Evolutionary conservation across 345 rosid genomes (phyloP), one percentile per base, ranked within the genome.

Genomic region (Passiflora organensis): DNA sequence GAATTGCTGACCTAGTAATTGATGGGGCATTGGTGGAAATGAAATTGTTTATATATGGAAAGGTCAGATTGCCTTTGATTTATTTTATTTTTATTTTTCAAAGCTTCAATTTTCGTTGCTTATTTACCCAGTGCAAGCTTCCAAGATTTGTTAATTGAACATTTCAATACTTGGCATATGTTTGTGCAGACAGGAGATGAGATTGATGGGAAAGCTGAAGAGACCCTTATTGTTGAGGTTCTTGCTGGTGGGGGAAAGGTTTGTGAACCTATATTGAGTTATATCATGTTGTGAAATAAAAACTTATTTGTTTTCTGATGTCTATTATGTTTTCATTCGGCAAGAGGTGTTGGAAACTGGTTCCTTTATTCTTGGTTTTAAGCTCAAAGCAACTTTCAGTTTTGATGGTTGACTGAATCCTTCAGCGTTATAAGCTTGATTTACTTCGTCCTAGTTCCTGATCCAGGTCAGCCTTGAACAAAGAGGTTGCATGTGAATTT

Each of bases 231-330:
- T 76, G 73, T 87, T 51, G 83, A 91, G 74, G 79, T 87, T 73
- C 86, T 79, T 76, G 95, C 95, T 65, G 69, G 79, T 43, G 96
- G 97, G 45, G 97, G 87, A 79, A 87, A 91, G 97, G 97, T 91
- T 72, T 60, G 94, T 73, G 36, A 55, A 47, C 39, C 50, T 59
- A 25, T 21, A 48, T 62, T 43, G 16, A 13, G 32, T 41, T 41
- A 19, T 13, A 12, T 22, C 36, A 34, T 51, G 10, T 16, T 44
- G 48, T 28, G 34, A 28, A 2, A 2, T 8, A 28, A 28, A 8
- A 2, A 2, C 8, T 28, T 28, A 28, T 28, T 8, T 3, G 8
- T 28, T 28, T 28, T 28, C 34, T 28, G 34, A 8, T 28, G 34
- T 28, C 34, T 28, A 28, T 28, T 28, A 8, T 28, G 34, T 28